Conservation (phyloP, 495 filamentous ascomycete species). For the Echria macrotheca region DNA sequence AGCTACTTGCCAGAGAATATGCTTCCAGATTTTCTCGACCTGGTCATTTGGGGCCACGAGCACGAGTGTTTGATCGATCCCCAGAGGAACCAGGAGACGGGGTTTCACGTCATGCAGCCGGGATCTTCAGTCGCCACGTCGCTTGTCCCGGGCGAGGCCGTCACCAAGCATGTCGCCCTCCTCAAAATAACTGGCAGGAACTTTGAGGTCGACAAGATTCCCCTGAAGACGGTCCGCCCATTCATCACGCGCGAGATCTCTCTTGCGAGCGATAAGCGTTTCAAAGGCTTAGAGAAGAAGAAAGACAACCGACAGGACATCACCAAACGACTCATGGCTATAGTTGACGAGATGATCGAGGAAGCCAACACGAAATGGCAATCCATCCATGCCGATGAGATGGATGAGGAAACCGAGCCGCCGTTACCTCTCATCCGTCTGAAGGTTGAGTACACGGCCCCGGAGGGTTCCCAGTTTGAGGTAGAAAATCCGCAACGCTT, state of each 20-base stretch:
- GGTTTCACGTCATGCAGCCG: conserved; percentile 94
- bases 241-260: conserved; percentile 84
- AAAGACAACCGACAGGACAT: conserved; percentile 77
- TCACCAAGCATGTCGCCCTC: conserved; percentile 84
- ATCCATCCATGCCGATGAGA: conserved; percentile 55
- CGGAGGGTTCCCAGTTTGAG: conserved; percentile 81
- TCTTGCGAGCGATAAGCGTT: conserved; percentile 66
- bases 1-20: conserved; percentile 92
- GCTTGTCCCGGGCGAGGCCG: conserved; percentile 81
- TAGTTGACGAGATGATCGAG: conserved; percentile 81
- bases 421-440: conserved; percentile 84
- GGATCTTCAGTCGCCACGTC: conserved; percentile 96
- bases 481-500: conserved; percentile 96
- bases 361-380: conserved; percentile 80
- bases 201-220: conserved; percentile 74
- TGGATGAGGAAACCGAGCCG: conserved; percentile 54
- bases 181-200: conserved; percentile 76
- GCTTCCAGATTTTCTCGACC: conserved; percentile 83
- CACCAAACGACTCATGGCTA: conserved; percentile 64
- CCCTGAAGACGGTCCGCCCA: conserved; percentile 82
- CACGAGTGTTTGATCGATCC: conserved; percentile 95
- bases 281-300: conserved; percentile 70
- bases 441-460: conserved; percentile 83
- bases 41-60: conserved; percentile 96
- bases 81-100: conserved; percentile 70